phyloP scores from a whole-genome alignment of 192 early-diverging fungal species.

The Chytriomyces sp. region DNA sequence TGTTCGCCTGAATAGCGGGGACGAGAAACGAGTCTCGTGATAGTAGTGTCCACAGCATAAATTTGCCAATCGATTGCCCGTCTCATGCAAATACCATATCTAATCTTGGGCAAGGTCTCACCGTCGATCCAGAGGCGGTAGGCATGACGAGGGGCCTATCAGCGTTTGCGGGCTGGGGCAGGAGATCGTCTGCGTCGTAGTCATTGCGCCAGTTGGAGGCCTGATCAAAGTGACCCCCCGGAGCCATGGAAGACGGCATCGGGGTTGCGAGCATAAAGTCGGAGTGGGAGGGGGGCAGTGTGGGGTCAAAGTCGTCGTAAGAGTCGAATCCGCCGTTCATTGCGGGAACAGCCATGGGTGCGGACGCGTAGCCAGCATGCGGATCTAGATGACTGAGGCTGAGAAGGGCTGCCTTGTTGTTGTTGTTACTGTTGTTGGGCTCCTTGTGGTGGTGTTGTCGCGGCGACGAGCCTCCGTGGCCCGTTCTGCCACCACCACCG shows the following conservation, averaged over 20 bases:
- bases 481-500: background rate
- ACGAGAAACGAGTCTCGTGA: too few species aligned
- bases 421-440: background rate
- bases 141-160: background rate
- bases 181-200: conserved; percentile 3
- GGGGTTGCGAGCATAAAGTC: conserved; percentile 13
- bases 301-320: conserved; percentile 20
- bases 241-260: too few species aligned
- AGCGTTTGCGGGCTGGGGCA: background rate
- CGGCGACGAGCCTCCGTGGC: background rate
- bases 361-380: too few species aligned
- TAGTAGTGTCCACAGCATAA: too few species aligned
- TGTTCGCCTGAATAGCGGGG: too few species aligned
- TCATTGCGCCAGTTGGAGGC: conserved; percentile 18
- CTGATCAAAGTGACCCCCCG: background rate
- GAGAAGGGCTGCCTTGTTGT: background rate
- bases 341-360: too few species aligned
- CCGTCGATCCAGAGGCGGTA: background rate
- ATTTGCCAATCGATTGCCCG: too few species aligned
- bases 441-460: background rate
- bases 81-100: background rate
- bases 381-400: background rate
- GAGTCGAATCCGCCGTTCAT: too few species aligned
- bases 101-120: background rate
- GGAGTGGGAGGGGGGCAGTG: conserved; percentile 21